Evolutionary conservation across 2,329 filamentous ascomycete species (phyloP).

Genomic region (Xylaria sp.): DNA sequence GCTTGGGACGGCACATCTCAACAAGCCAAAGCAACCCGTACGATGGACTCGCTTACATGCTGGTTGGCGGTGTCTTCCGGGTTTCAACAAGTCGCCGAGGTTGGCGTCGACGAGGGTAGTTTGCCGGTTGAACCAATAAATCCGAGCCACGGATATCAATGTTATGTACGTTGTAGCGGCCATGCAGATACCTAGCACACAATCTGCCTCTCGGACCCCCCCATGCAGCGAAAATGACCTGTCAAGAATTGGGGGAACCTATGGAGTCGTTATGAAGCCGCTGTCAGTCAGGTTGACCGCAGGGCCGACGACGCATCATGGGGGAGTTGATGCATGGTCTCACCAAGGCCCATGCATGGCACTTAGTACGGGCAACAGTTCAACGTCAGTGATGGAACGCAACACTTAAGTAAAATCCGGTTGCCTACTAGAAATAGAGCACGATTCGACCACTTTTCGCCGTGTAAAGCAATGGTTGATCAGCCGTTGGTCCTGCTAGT

Average conservation of each 20-base stretch:
- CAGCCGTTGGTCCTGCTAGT: slow-evolving; percentile 1
- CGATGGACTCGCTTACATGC: slow-evolving; percentile 37
- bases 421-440: slow-evolving; percentile 29
- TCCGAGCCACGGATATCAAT: slow-evolving; percentile 38
- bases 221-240: slow-evolving; percentile 25
- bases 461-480: slow-evolving; percentile 21
- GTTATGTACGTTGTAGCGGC: slow-evolving; percentile 33
- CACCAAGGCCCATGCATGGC: slow-evolving; percentile 32
- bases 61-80: slow-evolving; percentile 36
- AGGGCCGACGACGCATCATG: slow-evolving; percentile 17
- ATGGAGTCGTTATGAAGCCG: slow-evolving; percentile 24
- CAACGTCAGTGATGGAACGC: slow-evolving; percentile 34
- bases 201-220: slow-evolving; percentile 10
- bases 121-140: slow-evolving; percentile 37
- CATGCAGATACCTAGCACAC: slow-evolving; percentile 31
- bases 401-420: slow-evolving; percentile 23
- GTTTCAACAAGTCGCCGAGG: slow-evolving; percentile 40
- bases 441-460: slow-evolving; percentile 20
- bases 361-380: slow-evolving; percentile 24
- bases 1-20: slow-evolving; percentile 32
- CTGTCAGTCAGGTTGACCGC: slow-evolving; percentile 31
- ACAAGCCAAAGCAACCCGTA: slow-evolving; percentile 30
- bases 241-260: slow-evolving; percentile 18
- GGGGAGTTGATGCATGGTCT: slow-evolving; percentile 23
- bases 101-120: slow-evolving; percentile 34